Evolutionary conservation across 371 early-diverging fungal genomes (phyloP), one percentile per base, ranked within the genome.

Genomic region (Batkoa obscura): DNA sequence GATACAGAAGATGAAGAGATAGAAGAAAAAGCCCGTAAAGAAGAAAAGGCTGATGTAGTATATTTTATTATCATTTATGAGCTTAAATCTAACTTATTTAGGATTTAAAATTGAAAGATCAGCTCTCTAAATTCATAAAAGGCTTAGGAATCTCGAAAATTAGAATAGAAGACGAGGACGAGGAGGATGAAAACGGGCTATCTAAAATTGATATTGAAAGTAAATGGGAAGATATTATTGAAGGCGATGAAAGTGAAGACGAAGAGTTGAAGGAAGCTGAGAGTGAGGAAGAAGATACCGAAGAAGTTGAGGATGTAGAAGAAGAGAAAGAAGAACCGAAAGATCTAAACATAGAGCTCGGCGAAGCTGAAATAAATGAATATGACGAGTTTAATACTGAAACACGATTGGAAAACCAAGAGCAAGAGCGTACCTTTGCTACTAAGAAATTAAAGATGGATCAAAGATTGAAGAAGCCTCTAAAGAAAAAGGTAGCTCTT

Each of bases 1-100:
- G 70, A 68, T 48, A 58, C 36, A 13, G 69, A 64, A 10, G 68
- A 66, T 31, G 58, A 62, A 33, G 61, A 55, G 37, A 48, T 53
- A 23, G 23, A 23, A 23, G 23, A 50, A 31, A 30, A 37, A 36
- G 17, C 47, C 4, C 17, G 49, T 34, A 36, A 46, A 37, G 12
- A 47, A 33, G 50, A 50, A 13, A 35, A 15, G 6, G 50, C 12
- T 15, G 34, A n/a, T 15, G 33, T 23, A 23, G 23, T 17, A 48
- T 32, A 48, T 30, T 9, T 15, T 48, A 30, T 32, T 17, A 32
- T 9, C 8, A 12, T 50, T 15, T 33, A 50, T 9, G 5, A 12
- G 4, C n/a, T 13, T 15, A 50, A 12, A 12, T 17, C n/a, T 50
- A 17, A 50, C 10, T 33, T 23, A 9, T n/a, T 6, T 53, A 53